These are phyloP conservation scores for Herpotrichia juniperi DNA, from an alignment of 2,329 filamentous ascomycete species.

Conservation along the genomic window DNA sequence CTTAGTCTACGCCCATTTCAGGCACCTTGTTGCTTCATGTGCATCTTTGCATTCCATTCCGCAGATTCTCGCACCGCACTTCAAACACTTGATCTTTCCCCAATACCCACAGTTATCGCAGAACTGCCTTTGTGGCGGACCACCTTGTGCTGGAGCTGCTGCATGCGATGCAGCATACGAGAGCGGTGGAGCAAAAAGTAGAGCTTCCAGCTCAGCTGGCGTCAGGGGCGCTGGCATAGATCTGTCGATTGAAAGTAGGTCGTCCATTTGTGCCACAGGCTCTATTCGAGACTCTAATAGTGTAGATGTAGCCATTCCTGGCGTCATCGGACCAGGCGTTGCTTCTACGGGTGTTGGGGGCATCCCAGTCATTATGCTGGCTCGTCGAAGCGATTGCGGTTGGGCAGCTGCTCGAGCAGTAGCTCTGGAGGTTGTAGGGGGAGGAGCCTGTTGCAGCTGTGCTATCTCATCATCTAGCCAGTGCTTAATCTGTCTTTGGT, in stretches of 20 bases:
- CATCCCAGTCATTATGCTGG: constrained; percentile 30
- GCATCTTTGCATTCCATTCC: constrained; percentile 75
- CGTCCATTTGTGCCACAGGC: constrained; percentile 47
- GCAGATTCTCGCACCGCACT: constrained; percentile 80
- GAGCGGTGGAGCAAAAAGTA: constrained; percentile 69
- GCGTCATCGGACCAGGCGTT: constrained; percentile 25
- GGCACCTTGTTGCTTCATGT: constrained; percentile 71
- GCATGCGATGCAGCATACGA: constrained; percentile 68
- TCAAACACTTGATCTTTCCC: constrained; percentile 76
- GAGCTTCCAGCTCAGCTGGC: constrained; percentile 66
- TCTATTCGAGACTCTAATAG: not conserved
- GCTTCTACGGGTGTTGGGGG: constrained; percentile 34
- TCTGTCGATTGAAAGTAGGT: constrained; percentile 60
- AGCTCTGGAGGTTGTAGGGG: constrained; percentile 18
- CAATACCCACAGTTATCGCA: constrained; percentile 85
- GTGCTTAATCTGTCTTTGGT: constrained; percentile 83
- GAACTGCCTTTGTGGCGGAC: constrained; percentile 66
- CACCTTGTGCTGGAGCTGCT: constrained; percentile 45
- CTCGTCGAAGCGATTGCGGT: constrained; percentile 21
- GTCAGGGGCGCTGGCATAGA: constrained; percentile 64
- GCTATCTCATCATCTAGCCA: constrained; percentile 82
- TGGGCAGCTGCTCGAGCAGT: constrained; percentile 18
- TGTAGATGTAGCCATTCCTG: constrained; percentile 3
- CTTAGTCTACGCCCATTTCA: constrained; percentile 40
- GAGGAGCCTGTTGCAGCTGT: constrained; percentile 42